These are phyloP conservation scores for Rhazya stricta DNA, from an alignment of 257 asterid species.

Conservation along the genomic window DNA sequence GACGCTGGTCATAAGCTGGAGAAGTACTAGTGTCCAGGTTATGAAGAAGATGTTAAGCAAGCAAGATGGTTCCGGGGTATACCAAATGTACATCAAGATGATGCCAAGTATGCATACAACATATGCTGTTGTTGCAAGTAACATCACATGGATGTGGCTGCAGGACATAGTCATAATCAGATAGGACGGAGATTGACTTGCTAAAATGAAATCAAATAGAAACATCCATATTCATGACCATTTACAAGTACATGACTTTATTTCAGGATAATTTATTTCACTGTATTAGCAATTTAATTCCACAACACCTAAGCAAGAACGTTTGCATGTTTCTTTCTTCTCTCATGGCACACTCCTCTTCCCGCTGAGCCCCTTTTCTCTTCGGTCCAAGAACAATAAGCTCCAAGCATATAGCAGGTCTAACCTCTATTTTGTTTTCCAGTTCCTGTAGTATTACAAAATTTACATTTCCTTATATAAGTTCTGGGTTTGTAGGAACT, in stretches of 20 bases:
- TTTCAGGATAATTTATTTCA: not conserved
- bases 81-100: conserved; percentile 53
- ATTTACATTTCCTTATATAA: not conserved
- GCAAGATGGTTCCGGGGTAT: conserved; percentile 47
- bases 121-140: conserved; percentile 38
- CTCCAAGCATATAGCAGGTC: no score
- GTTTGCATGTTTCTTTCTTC: not conserved
- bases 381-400: not conserved
- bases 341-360: no score
- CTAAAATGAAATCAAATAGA: not conserved
- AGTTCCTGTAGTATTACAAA: no score
- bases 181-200: not conserved
- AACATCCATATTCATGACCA: not conserved
- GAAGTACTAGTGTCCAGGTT: conserved; percentile 51
- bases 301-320: not conserved
- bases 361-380: no score
- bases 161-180: not conserved
- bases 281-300: not conserved
- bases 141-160: conserved; percentile 51
- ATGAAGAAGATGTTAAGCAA: conserved; percentile 48
- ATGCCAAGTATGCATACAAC: conserved; percentile 45
- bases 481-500: not conserved
- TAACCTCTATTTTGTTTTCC: not conserved
- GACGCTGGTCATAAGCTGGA: conserved; percentile 50
- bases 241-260: not conserved